Conservation (phyloP, 169 alveolate genomes). For the Hepatocystis sp. region DNA sequence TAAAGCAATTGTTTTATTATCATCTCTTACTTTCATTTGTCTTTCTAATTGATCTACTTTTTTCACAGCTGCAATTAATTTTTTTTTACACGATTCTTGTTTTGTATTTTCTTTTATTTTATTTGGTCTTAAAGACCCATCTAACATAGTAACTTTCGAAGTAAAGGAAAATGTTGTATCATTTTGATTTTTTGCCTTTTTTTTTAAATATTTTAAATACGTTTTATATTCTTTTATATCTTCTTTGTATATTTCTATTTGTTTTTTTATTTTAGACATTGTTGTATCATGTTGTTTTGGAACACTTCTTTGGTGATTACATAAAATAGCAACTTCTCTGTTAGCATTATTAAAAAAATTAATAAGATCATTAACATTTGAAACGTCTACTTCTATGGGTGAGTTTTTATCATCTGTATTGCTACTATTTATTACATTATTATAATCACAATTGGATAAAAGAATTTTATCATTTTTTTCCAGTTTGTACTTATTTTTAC, state of each 20-base stretch:
- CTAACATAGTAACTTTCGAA: constrained; percentile 77
- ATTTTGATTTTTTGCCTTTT: constrained; percentile 79
- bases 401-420: constrained; percentile 69
- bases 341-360: constrained; percentile 98
- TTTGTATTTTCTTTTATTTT: constrained; percentile 61
- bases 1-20: constrained; percentile 97
- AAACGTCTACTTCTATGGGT: constrained; percentile 84
- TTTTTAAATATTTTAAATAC: constrained; percentile 88
- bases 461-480: constrained; percentile 10
- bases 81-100: constrained; percentile 80
- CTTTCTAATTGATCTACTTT: constrained; percentile 77
- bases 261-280: constrained; percentile 92
- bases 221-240: constrained; percentile 89
- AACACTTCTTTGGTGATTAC: constrained; percentile 96
- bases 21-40: constrained; percentile 94
- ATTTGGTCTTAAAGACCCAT: constrained; percentile 75
- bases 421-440: constrained; percentile 6
- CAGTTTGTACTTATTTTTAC: constrained; percentile 27
- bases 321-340: constrained; percentile 98
- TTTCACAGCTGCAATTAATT: constrained; percentile 50
- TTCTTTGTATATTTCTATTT: constrained; percentile 87
- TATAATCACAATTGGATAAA: neutral
- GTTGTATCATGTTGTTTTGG: constrained; percentile 96
- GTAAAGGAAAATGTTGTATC: constrained; percentile 73
- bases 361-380: constrained; percentile 90